Evolutionary conservation across 805 yeast genomes (phyloP), one percentile per base, ranked within the genome.

Genomic region (Candida nanaspora): DNA sequence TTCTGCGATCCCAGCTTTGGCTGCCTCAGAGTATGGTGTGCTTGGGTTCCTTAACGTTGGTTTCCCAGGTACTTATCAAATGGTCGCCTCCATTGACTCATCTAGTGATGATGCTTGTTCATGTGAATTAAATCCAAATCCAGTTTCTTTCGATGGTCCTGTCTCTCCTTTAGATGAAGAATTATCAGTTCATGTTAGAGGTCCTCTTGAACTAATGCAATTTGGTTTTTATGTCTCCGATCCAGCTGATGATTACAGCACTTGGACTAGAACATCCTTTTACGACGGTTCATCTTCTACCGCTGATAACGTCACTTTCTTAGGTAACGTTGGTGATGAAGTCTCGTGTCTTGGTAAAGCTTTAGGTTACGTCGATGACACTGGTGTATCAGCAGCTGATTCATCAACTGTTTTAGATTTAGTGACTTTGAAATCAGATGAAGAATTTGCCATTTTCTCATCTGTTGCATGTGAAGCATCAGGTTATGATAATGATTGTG

Each of bases 101-200:
- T 59, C 62, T 37, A 50, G 63, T 22, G 71, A 68, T 37, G 66
- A 66, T 36, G 49, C 61, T 4, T 78, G 85, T 60, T 52, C 70
- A 11, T 72, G 83, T 52, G 63, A 58, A 25, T 48, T 65, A 29
- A 60, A 68, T 42, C 43, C 47, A 6, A 55, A 59, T 13, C 56
- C 63, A 43, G 61, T 67, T 2, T 21, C 51, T 6, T 77, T 78
- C 48, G 61, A 70, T 8, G 91, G 91, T 22, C 41, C 74, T 18
- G 74, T 79, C 52, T 62, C 86, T 23, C 93, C 93, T 6, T 55
- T 82, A 32, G 65, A 81, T 55, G 80, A 73, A 49, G 88, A 78
- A 55, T 66, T 83, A 21, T 78, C 87, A 4, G 86, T 83, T 14
- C 93, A 83, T 56, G 75, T 83, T 58, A 73, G 93, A 63, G 93